Evolutionary conservation across 2,329 filamentous ascomycete species (phyloP).

Genomic region (Botrytis byssoidea): DNA sequence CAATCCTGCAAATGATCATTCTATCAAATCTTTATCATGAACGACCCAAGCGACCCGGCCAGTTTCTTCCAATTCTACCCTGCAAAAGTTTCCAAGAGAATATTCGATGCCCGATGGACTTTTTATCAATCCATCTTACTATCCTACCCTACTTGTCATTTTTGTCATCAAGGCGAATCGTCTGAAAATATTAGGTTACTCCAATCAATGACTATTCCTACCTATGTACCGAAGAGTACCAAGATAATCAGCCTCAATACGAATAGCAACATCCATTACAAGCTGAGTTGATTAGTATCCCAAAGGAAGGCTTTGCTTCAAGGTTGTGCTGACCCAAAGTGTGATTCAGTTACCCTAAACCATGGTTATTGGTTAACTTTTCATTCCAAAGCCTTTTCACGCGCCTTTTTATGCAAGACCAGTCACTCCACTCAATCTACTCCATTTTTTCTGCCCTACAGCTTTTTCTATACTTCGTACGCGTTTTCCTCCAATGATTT

Average conservation of each 20-base stretch:
- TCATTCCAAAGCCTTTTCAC: neutral
- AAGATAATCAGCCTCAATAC: conserved; percentile 24
- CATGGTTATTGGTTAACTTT: conserved; percentile 9
- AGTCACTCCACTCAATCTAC: conserved; percentile 17
- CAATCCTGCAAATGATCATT: neutral
- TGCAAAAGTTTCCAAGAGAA: neutral
- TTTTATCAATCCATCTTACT: neutral
- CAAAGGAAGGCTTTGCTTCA: conserved; percentile 5
- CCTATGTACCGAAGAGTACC: neutral
- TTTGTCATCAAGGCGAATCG: conserved; percentile 8
- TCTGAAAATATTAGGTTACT: neutral
- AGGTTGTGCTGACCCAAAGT: conserved; percentile 14
- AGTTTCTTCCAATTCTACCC: neutral
- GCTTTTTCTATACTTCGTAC: neutral
- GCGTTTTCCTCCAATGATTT: neutral
- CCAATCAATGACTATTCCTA: neutral
- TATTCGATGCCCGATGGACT: conserved; percentile 9
- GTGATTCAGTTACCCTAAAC: conserved; percentile 11
- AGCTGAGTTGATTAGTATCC: conserved; percentile 19
- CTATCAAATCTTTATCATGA: neutral
- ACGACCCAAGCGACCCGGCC: neutral
- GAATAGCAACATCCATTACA: conserved; percentile 23
- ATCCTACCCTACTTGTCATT: neutral
- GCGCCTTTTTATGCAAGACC: conserved; percentile 18
- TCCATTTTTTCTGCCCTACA: conserved; percentile 6